These are phyloP conservation scores for Salix brachista DNA, from an alignment of 345 rosid genomes.

Conservation along the genomic window DNA sequence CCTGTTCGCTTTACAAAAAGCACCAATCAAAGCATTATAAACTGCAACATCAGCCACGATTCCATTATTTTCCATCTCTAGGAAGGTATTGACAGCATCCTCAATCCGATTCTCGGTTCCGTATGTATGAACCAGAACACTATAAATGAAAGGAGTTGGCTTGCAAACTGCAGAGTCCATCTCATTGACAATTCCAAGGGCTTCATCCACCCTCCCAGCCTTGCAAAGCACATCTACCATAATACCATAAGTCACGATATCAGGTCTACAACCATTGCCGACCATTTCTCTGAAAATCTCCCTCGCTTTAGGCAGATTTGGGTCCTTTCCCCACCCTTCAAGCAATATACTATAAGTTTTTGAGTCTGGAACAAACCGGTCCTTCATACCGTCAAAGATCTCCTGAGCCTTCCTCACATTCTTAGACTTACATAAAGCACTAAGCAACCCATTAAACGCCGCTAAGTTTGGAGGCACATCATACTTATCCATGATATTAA, in stretches of 20 bases:
- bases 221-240: slow-evolving; percentile 86
- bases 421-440: slow-evolving; percentile 87
- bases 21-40: slow-evolving; percentile 73
- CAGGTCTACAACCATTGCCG: slow-evolving; percentile 60
- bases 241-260: slow-evolving; percentile 78
- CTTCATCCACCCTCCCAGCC: slow-evolving; percentile 90
- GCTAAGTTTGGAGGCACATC: slow-evolving; percentile 54
- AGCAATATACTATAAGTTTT: slow-evolving; percentile 80
- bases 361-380: slow-evolving; percentile 16
- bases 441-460: slow-evolving; percentile 72
- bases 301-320: slow-evolving; percentile 80
- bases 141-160: slow-evolving; percentile 76
- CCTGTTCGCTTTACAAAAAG: slow-evolving; percentile 69
- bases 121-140: slow-evolving; percentile 73
- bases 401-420: slow-evolving; percentile 90
- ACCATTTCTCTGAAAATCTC: slow-evolving; percentile 73
- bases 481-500: slow-evolving; percentile 83
- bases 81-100: slow-evolving; percentile 72
- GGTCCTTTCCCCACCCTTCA: slow-evolving; percentile 90
- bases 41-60: slow-evolving; percentile 62
- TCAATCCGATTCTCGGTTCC: slow-evolving; percentile 72
- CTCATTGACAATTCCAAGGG: slow-evolving; percentile 56
- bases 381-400: slow-evolving; percentile 63
- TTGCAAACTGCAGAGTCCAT: slow-evolving; percentile 52
- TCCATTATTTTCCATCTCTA: slow-evolving; percentile 77